Evolutionary conservation across 768 basidiomycete species (phyloP).

Genomic region (Coprinopsis strossmayeri): DNA sequence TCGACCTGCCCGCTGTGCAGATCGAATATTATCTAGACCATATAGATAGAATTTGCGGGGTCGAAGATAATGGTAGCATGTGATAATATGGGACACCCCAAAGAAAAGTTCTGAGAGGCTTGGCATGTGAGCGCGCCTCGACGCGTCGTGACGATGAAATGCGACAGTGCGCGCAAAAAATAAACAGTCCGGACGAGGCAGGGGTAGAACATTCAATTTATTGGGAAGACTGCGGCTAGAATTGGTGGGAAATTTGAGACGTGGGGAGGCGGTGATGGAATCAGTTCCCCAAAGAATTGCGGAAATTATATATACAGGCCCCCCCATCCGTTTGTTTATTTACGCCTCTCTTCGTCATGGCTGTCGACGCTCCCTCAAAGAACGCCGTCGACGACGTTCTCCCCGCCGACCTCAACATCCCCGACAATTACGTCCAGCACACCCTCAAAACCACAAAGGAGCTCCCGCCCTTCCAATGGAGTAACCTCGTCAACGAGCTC

Average conservation of each 20-base stretch:
- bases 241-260: background rate
- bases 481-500: conserved; percentile 53
- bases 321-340: background rate
- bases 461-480: conserved; percentile 60
- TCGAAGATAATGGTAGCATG: background rate
- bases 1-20: conserved; percentile 90
- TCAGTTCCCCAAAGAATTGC: background rate
- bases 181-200: background rate
- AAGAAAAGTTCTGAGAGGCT: background rate
- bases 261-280: background rate
- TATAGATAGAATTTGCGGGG: background rate
- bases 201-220: background rate
- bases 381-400: conserved; percentile 19
- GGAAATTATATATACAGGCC: background rate
- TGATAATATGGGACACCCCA: background rate
- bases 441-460: conserved; percentile 63
- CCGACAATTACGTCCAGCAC: conserved; percentile 79
- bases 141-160: background rate
- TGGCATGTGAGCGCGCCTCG: background rate
- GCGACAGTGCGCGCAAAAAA: background rate
- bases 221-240: background rate
- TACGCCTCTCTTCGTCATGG: background rate
- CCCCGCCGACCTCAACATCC: conserved; percentile 54
- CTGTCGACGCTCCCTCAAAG: background rate
- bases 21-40: conserved; percentile 60